These are phyloP conservation scores for Glutinoglossum americanum DNA, from an alignment of 495 filamentous ascomycete genomes.

Conservation along the genomic window DNA sequence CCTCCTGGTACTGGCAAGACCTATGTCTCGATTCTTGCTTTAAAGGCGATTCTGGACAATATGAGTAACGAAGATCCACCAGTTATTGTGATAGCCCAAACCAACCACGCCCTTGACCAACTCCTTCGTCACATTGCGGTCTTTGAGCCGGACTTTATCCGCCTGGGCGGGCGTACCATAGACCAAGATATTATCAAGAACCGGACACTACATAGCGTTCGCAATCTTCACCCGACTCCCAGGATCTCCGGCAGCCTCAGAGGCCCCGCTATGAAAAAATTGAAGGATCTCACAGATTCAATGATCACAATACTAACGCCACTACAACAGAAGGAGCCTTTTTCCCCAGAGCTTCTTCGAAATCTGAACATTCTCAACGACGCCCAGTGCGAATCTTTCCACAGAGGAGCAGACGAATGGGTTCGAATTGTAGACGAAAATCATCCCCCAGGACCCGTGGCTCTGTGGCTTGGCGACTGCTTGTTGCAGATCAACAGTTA, in stretches of 20 bases:
- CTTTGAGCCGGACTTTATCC: constrained; percentile 45
- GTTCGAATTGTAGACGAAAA: constrained; percentile 17
- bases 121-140: constrained; percentile 43
- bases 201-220: constrained; percentile 42
- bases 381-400: constrained; percentile 39
- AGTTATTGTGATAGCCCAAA: constrained; percentile 64
- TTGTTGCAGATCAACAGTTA: constrained; percentile 19
- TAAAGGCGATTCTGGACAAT: constrained; percentile 46
- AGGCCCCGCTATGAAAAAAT: constrained; percentile 15
- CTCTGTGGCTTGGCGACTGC: constrained; percentile 38
- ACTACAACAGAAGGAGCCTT: constrained; percentile 16
- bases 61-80: constrained; percentile 38
- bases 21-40: constrained; percentile 46
- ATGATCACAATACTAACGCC: constrained; percentile 28
- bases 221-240: constrained; percentile 13
- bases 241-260: constrained; percentile 14
- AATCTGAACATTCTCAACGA: constrained; percentile 34
- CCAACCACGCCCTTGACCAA: constrained; percentile 87
- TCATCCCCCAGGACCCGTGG: constrained; percentile 25
- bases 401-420: constrained; percentile 30
- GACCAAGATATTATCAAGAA: constrained; percentile 40
- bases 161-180: constrained; percentile 57
- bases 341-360: constrained; percentile 28
- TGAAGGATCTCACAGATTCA: constrained; percentile 23
- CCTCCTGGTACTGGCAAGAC: constrained; percentile 89